Evolutionary conservation across 2,329 filamentous ascomycete genomes (phyloP), one percentile per base, ranked within the genome.

Genomic region (Ophiocordyceps polyrhachis-furcata): DNA sequence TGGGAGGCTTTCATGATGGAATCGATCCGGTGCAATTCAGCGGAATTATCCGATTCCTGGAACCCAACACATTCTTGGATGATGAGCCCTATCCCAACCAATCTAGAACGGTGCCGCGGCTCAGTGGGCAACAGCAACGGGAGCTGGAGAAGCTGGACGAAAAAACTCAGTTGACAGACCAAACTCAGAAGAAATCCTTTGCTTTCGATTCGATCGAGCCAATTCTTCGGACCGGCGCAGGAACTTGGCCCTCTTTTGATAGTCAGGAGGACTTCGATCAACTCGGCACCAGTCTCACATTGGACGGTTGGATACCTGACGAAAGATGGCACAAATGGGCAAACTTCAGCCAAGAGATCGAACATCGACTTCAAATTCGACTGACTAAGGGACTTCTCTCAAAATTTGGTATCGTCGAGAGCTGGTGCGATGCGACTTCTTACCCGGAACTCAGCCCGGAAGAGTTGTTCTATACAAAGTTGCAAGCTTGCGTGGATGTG

Each of bases 251-350:
- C 8, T 49, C 46, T 7, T 49, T 59, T 4, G 49, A 55, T 2
- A 40, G 50, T 6, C 43, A 53, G 12, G 60, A 62, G 40, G 25
- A 28, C 9, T 66, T 70, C 43, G 61, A 65, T 43, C 47, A 52
- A 11, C 48, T 58, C 19, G 56, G 56, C 29, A 48, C 50, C 17
- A 70, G 66, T 48, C 64, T 69, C 48, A 62, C 63, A 0, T 51
- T 69, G 48, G 49, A 58, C 2, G 68, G 67, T 8, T 67, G 60
- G 62, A 61, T 67, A 57, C 67, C 68, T n/a, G 54, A 58, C 44
- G 50, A 50, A 3, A 53, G 54, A 42, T 62, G 59, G 56, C 60
- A 66, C 41, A 50, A 48, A 32, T 62, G 60, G 58, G 54, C 54
- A 17, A 46, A 47, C 13, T 56, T 61, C 41, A 45, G 49, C 5